Percentiles rank a stretch among this genome's conserved stretches.
Evolutionary conservation across 106 monocot genomes (phyloP).

Genomic region (Hemerocallis citrina): DNA sequence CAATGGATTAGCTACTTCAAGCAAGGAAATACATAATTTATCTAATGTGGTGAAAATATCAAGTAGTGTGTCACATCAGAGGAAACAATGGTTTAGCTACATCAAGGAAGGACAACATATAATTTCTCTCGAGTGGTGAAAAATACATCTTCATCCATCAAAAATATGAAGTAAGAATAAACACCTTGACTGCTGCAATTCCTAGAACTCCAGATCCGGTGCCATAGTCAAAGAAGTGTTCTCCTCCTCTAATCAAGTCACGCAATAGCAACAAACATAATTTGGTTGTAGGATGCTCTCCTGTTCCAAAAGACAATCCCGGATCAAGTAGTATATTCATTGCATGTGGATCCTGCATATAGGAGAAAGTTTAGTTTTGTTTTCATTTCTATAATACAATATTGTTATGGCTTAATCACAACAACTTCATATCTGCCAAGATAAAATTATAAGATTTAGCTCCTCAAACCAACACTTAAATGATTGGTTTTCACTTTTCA

Average conservation of each 20-base stretch:
- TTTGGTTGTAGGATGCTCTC: constrained; percentile 92
- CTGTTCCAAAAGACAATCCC: constrained; percentile 90
- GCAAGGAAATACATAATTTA: too few relatives aligned
- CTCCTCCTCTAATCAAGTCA: constrained; percentile 64
- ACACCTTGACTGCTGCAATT: constrained; percentile 90
- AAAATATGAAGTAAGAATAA: background rate
- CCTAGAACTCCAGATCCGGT: constrained; percentile 87
- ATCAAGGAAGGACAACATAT: too few relatives aligned
- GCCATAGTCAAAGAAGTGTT: constrained; percentile 80
- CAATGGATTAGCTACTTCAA: too few relatives aligned
- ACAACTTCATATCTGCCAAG: too few relatives aligned
- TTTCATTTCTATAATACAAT: too few relatives aligned
- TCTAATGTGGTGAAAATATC: too few relatives aligned
- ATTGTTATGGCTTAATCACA: too few relatives aligned
- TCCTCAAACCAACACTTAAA: too few relatives aligned
- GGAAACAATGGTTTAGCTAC: too few relatives aligned
- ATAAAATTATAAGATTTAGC: too few relatives aligned
- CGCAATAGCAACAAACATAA: constrained; percentile 70
- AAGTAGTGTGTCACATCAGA: too few relatives aligned
- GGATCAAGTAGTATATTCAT: constrained; percentile 83
- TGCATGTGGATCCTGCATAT: constrained; percentile 55
- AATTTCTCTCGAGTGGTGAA: background rate
- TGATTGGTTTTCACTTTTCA: too few relatives aligned
- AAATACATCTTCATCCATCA: background rate
- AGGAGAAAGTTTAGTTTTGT: background rate